A percentile compares a stretch with the other conserved stretches of the same genome.
These are phyloP conservation scores for Moesziomyces globuligerus DNA, from an alignment of 1,284 basidiomycete genomes.

Conservation along the genomic window DNA sequence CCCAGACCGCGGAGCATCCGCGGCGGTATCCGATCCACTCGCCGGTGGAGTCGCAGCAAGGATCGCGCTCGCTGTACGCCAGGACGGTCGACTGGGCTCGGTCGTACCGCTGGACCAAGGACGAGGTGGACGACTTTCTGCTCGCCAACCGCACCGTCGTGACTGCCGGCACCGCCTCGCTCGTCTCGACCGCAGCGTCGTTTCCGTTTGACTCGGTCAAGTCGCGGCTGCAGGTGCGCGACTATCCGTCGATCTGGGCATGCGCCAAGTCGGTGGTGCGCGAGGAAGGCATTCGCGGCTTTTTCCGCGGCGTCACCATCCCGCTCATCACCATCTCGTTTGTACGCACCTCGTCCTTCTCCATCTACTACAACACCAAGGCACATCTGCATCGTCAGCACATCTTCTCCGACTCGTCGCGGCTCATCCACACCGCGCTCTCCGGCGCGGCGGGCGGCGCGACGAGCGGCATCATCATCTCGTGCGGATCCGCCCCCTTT, in stretches of 20 bases:
- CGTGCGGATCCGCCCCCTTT: constrained; percentile 73
- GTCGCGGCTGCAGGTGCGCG: constrained; percentile 62
- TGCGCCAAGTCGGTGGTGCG: constrained; percentile 71
- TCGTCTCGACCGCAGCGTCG: constrained; percentile 63
- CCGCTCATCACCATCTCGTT: constrained; percentile 96
- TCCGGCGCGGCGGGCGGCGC: constrained; percentile 73
- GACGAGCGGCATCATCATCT: constrained; percentile 83
- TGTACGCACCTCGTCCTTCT: constrained; percentile 90
- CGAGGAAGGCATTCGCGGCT: constrained; percentile 91
- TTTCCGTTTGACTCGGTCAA: constrained; percentile 66
- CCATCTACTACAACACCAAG: constrained; percentile 90
- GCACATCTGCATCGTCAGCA: constrained; percentile 73
- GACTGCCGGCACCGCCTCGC: constrained; percentile 63
- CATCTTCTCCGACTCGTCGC: constrained; percentile 24
- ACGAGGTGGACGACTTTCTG: constrained; percentile 50
- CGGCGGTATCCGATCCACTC: constrained; percentile 9
- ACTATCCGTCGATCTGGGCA: constrained; percentile 63
- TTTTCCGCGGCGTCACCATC: constrained; percentile 83
- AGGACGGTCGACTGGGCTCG: constrained; percentile 18
- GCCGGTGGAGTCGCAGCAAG: not conserved
- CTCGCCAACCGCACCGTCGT: constrained; percentile 60
- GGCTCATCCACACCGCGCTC: constrained; percentile 49
- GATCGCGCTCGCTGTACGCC: constrained; percentile 16
- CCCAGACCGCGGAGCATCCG: too few species aligned
- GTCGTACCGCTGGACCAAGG: constrained; percentile 29